Conservation (phyloP, 352 stramenopile species). For the Globisporangium paroecandrum region DNA sequence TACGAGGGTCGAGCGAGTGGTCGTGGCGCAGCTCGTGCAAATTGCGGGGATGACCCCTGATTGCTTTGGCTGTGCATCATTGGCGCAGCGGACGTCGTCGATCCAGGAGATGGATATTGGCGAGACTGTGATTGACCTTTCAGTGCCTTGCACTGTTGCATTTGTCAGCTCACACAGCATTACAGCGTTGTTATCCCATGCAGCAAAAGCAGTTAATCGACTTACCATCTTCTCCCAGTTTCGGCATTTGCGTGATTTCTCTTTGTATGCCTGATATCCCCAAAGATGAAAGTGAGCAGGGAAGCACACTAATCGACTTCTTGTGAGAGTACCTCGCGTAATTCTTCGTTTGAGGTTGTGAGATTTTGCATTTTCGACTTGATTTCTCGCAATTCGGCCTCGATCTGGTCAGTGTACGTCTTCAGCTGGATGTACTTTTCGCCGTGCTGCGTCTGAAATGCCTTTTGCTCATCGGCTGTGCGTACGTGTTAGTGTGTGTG, state of each 20-base stretch:
- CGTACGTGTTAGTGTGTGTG: not conserved
- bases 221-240: slow-evolving; percentile 88
- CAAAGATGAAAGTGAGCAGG: not conserved
- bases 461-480: slow-evolving; percentile 76
- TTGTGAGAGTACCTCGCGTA: slow-evolving; percentile 52
- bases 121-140: slow-evolving; percentile 45
- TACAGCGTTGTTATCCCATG: not conserved
- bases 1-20: slow-evolving; percentile 32
- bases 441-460: slow-evolving; percentile 74
- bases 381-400: slow-evolving; percentile 76
- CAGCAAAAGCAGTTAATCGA: not conserved
- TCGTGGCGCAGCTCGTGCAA: slow-evolving; percentile 38
- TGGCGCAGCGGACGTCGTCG: slow-evolving; percentile 35
- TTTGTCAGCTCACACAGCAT: not conserved
- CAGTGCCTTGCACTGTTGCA: slow-evolving; percentile 59
- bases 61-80: slow-evolving; percentile 30
- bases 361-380: slow-evolving; percentile 75
- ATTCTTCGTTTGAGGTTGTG: slow-evolving; percentile 71
- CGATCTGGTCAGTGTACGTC: slow-evolving; percentile 78
- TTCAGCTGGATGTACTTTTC: slow-evolving; percentile 89
- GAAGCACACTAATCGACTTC: not conserved
- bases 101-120: slow-evolving; percentile 64
- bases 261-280: slow-evolving; percentile 68
- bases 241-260: slow-evolving; percentile 80
- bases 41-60: slow-evolving; percentile 41